Percentiles rank a stretch among this genome's conserved stretches.
These are phyloP conservation scores for Podospora bellae-mahoneyi DNA, from an alignment of 495 filamentous ascomycete species.

Conservation along the genomic window DNA sequence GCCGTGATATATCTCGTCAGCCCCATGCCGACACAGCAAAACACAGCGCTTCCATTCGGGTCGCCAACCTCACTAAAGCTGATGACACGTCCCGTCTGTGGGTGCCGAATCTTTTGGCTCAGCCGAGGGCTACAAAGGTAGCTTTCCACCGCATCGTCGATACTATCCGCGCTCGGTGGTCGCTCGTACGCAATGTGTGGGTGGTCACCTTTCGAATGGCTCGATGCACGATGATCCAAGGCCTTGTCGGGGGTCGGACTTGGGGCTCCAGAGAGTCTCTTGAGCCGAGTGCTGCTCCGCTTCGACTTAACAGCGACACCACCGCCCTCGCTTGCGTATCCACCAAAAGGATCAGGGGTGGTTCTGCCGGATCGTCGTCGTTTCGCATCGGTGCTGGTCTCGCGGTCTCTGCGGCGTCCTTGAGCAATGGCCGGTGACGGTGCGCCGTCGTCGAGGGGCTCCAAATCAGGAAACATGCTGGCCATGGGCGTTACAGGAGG, in stretches of 20 bases:
- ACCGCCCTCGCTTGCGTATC: constrained; percentile 42
- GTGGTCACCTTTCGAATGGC: constrained; percentile 27
- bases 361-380: constrained; percentile 40
- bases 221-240: constrained; percentile 30
- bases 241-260: constrained; percentile 39
- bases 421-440: constrained; percentile 65
- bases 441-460: constrained; percentile 57
- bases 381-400: constrained; percentile 35
- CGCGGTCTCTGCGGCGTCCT: constrained; percentile 47
- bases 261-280: constrained; percentile 45
- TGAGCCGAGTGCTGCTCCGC: constrained; percentile 46
- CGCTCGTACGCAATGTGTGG: constrained; percentile 51
- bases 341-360: constrained; percentile 42
- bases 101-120: constrained; percentile 80
- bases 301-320: constrained; percentile 37
- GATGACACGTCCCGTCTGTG: constrained; percentile 80
- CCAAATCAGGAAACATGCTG: constrained; percentile 28
- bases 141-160: constrained; percentile 82
- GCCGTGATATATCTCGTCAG: constrained; percentile 92
- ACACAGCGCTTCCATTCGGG: constrained; percentile 83
- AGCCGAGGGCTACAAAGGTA: constrained; percentile 80
- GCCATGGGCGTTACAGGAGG: constrained; percentile 25
- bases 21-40: constrained; percentile 98
- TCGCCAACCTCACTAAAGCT: constrained; percentile 97
- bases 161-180: constrained; percentile 75